A percentile compares a stretch with the other conserved stretches of the same genome.
These are phyloP conservation scores for Picea glauca DNA, from an alignment of 75 land plant genomes.

Conservation along the genomic window DNA sequence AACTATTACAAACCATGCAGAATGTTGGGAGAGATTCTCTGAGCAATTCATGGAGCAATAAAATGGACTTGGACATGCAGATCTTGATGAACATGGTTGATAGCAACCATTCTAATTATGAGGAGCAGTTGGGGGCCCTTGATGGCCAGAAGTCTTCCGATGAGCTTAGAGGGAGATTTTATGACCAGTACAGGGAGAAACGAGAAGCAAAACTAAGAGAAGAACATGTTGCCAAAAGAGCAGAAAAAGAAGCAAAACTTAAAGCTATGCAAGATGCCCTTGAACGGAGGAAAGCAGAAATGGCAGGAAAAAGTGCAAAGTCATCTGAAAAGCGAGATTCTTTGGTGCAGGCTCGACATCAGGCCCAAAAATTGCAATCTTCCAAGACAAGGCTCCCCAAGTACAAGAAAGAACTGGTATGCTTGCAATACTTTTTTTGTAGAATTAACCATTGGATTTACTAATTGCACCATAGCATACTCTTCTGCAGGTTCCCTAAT, in stretches of 20 bases:
- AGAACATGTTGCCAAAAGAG: conserved; percentile 37
- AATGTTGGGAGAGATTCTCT: neutral
- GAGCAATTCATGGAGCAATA: conserved; percentile 6
- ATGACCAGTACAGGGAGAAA: too few species aligned
- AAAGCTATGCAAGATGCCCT: conserved; percentile 44
- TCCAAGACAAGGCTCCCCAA: neutral
- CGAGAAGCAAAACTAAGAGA: conserved; percentile 59
- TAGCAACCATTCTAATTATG: conserved; percentile 18
- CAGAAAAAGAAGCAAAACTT: conserved; percentile 49
- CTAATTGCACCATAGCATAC: too few species aligned
- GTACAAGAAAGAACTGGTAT: conserved; percentile 9
- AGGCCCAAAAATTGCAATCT: neutral
- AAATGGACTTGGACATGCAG: conserved; percentile 12
- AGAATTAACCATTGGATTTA: too few species aligned
- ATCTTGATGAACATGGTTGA: conserved; percentile 49
- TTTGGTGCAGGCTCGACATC: conserved; percentile 11
- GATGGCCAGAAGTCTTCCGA: conserved; percentile 9
- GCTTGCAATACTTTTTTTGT: too few species aligned
- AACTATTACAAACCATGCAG: conserved; percentile 7
- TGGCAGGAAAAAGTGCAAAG: conserved; percentile 19
- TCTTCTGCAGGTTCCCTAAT: too few species aligned
- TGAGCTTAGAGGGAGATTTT: too few species aligned
- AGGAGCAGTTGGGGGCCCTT: neutral
- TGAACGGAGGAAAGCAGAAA: conserved; percentile 46
- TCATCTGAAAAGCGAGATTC: conserved; percentile 6